Percentiles rank a stretch among this genome's conserved stretches.
Evolutionary conservation across 148 eudicot genomes (phyloP).

Genomic region (Amaranthus cruentus): DNA sequence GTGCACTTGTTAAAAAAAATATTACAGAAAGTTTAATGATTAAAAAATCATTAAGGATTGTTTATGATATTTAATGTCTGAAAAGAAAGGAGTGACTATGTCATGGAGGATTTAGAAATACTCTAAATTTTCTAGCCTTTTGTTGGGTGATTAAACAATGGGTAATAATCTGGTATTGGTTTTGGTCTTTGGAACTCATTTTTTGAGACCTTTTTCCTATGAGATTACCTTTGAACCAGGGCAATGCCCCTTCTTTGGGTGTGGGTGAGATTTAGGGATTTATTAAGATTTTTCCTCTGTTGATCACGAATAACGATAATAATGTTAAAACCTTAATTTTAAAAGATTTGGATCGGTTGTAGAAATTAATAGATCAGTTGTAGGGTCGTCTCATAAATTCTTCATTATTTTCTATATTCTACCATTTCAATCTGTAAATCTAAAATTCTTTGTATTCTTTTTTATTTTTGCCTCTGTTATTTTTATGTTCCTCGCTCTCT

Average conservation of each 20-base stretch:
- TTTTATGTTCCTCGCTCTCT: no score
- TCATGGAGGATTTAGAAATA: slow-evolving; percentile 25
- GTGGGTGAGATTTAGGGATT: not conserved
- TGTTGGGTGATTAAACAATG: slow-evolving; percentile 19
- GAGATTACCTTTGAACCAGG: slow-evolving; percentile 1
- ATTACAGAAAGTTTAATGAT: slow-evolving; percentile 5
- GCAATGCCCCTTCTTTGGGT: not conserved
- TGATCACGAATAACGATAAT: no score
- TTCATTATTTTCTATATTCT: no score
- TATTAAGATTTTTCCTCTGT: no score
- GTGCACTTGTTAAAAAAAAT: slow-evolving; percentile 16
- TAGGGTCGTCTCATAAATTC: no score
- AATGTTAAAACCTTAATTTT: no score
- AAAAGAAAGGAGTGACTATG: slow-evolving; percentile 23
- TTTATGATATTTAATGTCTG: slow-evolving; percentile 21
- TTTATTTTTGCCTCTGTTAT: no score
- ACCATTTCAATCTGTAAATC: no score
- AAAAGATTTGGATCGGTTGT: no score
- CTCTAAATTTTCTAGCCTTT: slow-evolving; percentile 19
- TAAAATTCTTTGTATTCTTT: no score
- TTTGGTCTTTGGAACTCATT: not conserved
- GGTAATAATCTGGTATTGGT: slow-evolving; percentile 10
- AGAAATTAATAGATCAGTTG: no score
- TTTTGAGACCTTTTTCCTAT: not conserved
- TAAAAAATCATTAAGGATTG: slow-evolving; percentile 14